A percentile compares a stretch with the other conserved stretches of the same genome.
phyloP scores from a whole-genome alignment of 2,329 filamentous ascomycete species.

The Hirsutella thompsonii region DNA sequence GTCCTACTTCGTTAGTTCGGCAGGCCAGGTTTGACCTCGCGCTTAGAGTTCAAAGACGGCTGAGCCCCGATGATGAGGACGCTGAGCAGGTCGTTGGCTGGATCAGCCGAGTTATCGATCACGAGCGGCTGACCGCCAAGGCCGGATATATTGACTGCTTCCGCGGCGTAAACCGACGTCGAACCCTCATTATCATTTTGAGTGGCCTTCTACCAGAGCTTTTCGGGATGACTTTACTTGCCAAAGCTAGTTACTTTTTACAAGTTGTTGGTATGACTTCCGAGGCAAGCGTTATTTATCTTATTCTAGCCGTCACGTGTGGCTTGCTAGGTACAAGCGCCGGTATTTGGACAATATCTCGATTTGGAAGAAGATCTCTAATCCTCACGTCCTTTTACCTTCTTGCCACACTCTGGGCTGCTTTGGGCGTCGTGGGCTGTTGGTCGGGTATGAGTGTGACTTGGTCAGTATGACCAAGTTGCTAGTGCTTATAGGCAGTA shows the following conservation, averaged over 20 bases:
- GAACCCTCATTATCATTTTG: constrained; percentile 27
- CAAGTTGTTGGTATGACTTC: constrained; percentile 20
- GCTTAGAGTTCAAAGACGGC: constrained; percentile 31
- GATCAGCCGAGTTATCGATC: constrained; percentile 34
- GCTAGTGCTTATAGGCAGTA: constrained; percentile 29
- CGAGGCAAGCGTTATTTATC: constrained; percentile 23
- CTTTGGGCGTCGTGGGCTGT: constrained; percentile 32
- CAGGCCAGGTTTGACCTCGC: constrained; percentile 24
- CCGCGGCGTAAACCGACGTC: constrained; percentile 24
- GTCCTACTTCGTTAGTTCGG: constrained; percentile 33
- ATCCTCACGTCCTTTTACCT: constrained; percentile 20
- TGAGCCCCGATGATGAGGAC: constrained; percentile 27
- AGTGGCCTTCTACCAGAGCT: constrained; percentile 27
- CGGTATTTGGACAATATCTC: constrained; percentile 28
- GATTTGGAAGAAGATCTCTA: constrained; percentile 25
- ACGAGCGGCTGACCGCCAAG: constrained; percentile 17
- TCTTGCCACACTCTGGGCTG: constrained; percentile 24
- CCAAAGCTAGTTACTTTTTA: constrained; percentile 26
- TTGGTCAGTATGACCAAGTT: constrained; percentile 6
- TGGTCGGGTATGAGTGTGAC: constrained; percentile 9
- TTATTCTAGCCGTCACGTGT: constrained; percentile 31
- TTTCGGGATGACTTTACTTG: constrained; percentile 30
- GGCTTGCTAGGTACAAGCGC: constrained; percentile 29
- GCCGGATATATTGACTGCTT: constrained; percentile 30
- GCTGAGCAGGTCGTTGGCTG: constrained; percentile 26